Base-by-base conservation (phyloP, 148 eudicot species). In the Camellia japonica region DNA sequence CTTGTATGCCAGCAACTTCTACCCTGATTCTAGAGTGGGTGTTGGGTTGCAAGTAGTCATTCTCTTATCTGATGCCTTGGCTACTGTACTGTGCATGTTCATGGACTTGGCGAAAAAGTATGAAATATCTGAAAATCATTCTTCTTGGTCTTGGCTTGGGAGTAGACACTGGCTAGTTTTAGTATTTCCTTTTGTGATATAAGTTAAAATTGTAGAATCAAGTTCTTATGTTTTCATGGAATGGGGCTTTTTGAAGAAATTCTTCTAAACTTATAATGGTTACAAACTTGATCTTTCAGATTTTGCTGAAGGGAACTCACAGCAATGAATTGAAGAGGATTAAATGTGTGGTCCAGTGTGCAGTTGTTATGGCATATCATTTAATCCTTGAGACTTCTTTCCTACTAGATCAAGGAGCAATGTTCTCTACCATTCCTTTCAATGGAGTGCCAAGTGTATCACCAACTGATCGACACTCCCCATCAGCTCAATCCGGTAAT, bases 341-440 rank as follows among this genome's bases (percentile, higher is more conserved):
- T 75, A 96, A 96, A 84, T 83, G 88, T 83, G 97, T 92, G 55
- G 89, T 93, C 71, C 93, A 93, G 49, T 93, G 91, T 87, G 97
- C 99, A 44, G 97, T 96, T 83, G 88, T 93, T 73, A 90, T 96
- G 97, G 99, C 99, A 81, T 92, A 93, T 87, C 93, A 96, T 89
- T 88, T 93, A 72, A 90, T 96, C 76, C 87, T 96, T 8, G 99
- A 96, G 90, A 96, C 92, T 64, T 92, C 92, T 79, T 96, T 96
- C 78, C 93, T 96, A 73, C 82, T 91, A 20, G 97, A 96, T 89
- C 98, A 93, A 82, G 85, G 86, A 59, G 90, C 91, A 68, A 93
- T 96, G 98, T 93, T 92, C 82, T 92, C 98, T 51, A 93, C 98
- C 44, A 83, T 94, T 81, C 81, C 87, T 77, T 78, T 76, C 19